Conservation (phyloP, 768 basidiomycete species). For the Mycena kentingensis region DNA sequence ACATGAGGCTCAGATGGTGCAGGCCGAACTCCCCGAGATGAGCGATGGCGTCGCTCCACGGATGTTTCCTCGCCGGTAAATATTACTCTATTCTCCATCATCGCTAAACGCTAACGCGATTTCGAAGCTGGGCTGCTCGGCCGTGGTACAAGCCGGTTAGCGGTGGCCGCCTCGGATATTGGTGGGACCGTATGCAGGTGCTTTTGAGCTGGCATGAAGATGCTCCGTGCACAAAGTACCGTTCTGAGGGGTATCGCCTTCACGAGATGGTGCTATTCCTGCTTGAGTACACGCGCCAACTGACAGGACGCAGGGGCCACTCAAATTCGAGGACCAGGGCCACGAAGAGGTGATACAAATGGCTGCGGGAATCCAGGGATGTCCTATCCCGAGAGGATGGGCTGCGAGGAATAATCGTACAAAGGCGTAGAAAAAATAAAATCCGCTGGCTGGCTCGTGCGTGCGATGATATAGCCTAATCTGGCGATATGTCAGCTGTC, state of each 20-base stretch:
- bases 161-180: constrained; percentile 27
- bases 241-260: constrained; percentile 42
- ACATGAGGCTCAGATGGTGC: constrained; percentile 24
- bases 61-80: constrained; percentile 38
- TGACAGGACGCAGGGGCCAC: constrained; percentile 35
- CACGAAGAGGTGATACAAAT: constrained; percentile 43
- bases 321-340: constrained; percentile 39
- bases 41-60: constrained; percentile 27
- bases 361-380: constrained; percentile 43
- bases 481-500: no score
- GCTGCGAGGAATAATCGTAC: no score
- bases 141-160: constrained; percentile 52
- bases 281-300: background rate
- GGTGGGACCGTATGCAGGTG: constrained; percentile 35
- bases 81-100: background rate
- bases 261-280: constrained; percentile 42
- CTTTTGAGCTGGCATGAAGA: constrained; percentile 37
- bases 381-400: constrained; percentile 41
- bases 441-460: no score
- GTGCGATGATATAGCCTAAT: no score
- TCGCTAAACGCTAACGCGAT: background rate
- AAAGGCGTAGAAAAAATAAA: no score
- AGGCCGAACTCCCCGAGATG: constrained; percentile 26
- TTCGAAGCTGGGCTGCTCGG: constrained; percentile 33
- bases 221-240: constrained; percentile 41